Conservation (phyloP, 2,329 filamentous ascomycete genomes). For the Verticillium nubilum region DNA sequence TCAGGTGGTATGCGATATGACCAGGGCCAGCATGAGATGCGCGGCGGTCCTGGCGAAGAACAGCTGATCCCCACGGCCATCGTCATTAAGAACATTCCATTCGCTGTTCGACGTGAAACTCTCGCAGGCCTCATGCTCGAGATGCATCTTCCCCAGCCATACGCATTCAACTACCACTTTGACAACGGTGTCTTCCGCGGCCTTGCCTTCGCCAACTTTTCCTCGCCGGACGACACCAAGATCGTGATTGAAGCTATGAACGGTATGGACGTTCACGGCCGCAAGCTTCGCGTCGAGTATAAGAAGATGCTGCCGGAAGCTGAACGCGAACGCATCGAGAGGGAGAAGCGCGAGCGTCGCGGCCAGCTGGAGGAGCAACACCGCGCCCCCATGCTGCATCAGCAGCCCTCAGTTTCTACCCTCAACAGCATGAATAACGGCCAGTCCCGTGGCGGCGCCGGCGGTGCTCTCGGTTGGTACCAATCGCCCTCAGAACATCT, state of each 20-base stretch:
- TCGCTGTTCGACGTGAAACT: constrained; percentile 96
- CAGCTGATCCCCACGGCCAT: constrained; percentile 97
- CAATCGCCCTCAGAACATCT: constrained; percentile 7
- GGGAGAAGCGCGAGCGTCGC: constrained; percentile 92
- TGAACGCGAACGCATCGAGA: constrained; percentile 90
- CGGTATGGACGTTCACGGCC: constrained; percentile 88
- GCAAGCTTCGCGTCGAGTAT: constrained; percentile 94
- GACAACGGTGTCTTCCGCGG: constrained; percentile 96
- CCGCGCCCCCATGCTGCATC: constrained; percentile 69
- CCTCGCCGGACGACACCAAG: constrained; percentile 87
- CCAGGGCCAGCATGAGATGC: constrained; percentile 23
- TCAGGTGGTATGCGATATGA: constrained; percentile 32
- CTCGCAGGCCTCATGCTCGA: constrained; percentile 91
- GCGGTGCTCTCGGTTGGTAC: constrained; percentile 11
- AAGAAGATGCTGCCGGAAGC: constrained; percentile 98
- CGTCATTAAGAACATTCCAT: constrained; percentile 99
- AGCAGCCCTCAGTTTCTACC: constrained; percentile 82
- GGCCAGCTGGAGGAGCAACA: constrained; percentile 98
- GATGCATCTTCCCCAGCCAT: constrained; percentile 86
- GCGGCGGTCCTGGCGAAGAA: constrained; percentile 53
- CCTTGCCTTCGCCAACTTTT: constrained; percentile 96
- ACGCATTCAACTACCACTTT: constrained; percentile 99
- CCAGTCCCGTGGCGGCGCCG: constrained; percentile 38
- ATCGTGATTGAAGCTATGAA: constrained; percentile 92
- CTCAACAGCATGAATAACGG: constrained; percentile 61